A percentile compares a stretch with the other conserved stretches of the same genome.
Evolutionary conservation across 306 rosid genomes (phyloP).

Genomic region (Fragaria ananassa): DNA sequence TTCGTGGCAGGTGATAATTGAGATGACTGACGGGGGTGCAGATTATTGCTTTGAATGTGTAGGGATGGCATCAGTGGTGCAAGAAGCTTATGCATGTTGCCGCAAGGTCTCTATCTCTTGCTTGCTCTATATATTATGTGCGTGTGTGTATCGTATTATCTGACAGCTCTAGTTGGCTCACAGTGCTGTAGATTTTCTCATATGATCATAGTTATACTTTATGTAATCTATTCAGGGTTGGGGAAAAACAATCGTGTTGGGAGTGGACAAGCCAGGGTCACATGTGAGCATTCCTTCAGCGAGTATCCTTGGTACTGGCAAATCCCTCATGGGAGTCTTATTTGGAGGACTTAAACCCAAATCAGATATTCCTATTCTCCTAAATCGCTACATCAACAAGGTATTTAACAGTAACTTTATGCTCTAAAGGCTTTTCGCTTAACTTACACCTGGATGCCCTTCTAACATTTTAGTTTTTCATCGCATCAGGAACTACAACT

Average conservation of each 20-base stretch:
- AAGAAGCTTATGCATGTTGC: slow-evolving; percentile 76
- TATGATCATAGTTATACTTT: too few relatives aligned
- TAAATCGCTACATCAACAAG: slow-evolving; percentile 72
- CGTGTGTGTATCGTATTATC: too few relatives aligned
- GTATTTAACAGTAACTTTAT: slow-evolving; percentile 27
- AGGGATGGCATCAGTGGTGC: slow-evolving; percentile 64
- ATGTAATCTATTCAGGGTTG: slow-evolving; percentile 53
- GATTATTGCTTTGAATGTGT: slow-evolving; percentile 91
- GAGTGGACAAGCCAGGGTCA: slow-evolving; percentile 66
- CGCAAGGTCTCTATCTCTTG: slow-evolving; percentile 47
- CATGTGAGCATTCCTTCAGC: slow-evolving; percentile 30
- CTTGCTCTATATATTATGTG: too few relatives aligned
- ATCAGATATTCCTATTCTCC: slow-evolving; percentile 62
- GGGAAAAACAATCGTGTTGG: slow-evolving; percentile 82
- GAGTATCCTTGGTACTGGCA: slow-evolving; percentile 52
- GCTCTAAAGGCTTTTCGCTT: not conserved
- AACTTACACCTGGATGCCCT: not conserved
- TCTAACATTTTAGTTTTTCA: not conserved
- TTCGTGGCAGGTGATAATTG: slow-evolving; percentile 44
- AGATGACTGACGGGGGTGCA: slow-evolving; percentile 72
- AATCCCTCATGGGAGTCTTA: slow-evolving; percentile 57
- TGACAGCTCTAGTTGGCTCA: too few relatives aligned
- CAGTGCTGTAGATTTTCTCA: not conserved
- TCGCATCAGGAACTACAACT: slow-evolving; percentile 57
- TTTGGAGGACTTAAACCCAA: slow-evolving; percentile 85